A percentile compares a stretch with the other conserved stretches of the same genome.
Evolutionary conservation across 352 stramenopile genomes (phyloP).

Genomic region (Plasmopara halstedii): DNA sequence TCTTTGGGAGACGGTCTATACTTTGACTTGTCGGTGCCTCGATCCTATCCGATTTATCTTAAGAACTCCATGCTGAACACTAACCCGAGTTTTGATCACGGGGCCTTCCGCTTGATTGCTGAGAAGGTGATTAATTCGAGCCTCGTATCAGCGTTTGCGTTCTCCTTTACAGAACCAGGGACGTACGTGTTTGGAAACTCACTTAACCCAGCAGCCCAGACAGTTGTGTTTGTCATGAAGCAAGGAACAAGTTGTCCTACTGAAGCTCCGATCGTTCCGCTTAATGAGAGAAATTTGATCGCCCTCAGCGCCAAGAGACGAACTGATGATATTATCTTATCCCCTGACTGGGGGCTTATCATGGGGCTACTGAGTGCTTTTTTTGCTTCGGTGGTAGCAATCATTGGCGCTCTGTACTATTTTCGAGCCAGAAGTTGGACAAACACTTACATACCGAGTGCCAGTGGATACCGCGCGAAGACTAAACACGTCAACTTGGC

Average conservation of each 20-base stretch:
- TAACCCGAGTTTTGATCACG: conserved; percentile 89
- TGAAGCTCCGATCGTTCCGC: conserved; percentile 70
- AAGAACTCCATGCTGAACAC: conserved; percentile 95
- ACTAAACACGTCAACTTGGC: conserved; percentile 48
- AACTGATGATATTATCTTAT: conserved; percentile 75
- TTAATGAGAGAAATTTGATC: conserved; percentile 86
- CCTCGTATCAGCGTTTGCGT: conserved; percentile 74
- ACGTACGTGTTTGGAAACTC: conserved; percentile 89
- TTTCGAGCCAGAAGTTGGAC: conserved; percentile 81
- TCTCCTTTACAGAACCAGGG: conserved; percentile 77
- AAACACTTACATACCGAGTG: conserved; percentile 25
- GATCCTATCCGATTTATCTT: conserved; percentile 88
- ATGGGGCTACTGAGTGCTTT: conserved; percentile 65
- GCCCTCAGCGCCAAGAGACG: conserved; percentile 68
- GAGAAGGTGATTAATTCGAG: conserved; percentile 51
- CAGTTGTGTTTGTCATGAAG: conserved; percentile 82
- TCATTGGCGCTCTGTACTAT: conserved; percentile 78
- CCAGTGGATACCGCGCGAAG: conserved; percentile 39
- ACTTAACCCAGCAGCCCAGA: conserved; percentile 51
- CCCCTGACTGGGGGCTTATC: conserved; percentile 86
- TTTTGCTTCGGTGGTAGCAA: conserved; percentile 56
- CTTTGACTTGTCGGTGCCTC: conserved; percentile 78
- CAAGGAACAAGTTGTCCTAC: conserved; percentile 62
- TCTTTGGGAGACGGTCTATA: conserved; percentile 69
- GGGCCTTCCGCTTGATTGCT: conserved; percentile 69